Conservation (phyloP, 805 yeast species). For the Wickerhamiella hasegawae region DNA sequence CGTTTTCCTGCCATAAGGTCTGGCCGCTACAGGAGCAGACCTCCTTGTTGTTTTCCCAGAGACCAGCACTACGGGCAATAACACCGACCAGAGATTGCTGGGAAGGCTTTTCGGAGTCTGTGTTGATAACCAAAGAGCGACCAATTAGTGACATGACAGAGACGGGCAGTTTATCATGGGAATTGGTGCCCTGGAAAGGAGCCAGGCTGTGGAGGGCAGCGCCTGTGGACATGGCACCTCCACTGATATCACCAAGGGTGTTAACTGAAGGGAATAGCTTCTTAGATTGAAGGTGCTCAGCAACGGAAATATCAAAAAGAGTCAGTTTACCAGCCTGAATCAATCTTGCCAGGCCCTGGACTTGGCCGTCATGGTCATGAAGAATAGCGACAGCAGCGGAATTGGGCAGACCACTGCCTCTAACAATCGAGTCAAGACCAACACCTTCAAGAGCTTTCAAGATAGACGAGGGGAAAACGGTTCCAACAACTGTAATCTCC, state of each 20-base stretch:
- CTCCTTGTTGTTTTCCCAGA: slow-evolving; percentile 87
- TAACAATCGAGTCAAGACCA: slow-evolving; percentile 79
- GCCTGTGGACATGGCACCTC: slow-evolving; percentile 24
- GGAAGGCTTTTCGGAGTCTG: slow-evolving; percentile 6
- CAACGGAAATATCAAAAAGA: slow-evolving; percentile 62
- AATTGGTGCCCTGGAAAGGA: neutral
- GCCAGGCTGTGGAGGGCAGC: slow-evolving; percentile 24
- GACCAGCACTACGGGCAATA: slow-evolving; percentile 91
- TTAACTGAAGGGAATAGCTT: slow-evolving; percentile 25
- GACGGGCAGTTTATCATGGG: slow-evolving; percentile 1
- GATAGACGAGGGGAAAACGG: slow-evolving; percentile 59
- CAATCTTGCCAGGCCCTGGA: slow-evolving; percentile 75
- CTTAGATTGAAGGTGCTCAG: slow-evolving; percentile 13
- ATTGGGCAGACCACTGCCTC: slow-evolving; percentile 81
- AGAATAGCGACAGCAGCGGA: slow-evolving; percentile 83
- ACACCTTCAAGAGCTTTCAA: slow-evolving; percentile 50
- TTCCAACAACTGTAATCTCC: slow-evolving; percentile 51
- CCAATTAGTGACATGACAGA: slow-evolving; percentile 11
- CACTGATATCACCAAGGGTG: slow-evolving; percentile 57
- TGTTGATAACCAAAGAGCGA: slow-evolving; percentile 10
- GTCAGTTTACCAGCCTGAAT: slow-evolving; percentile 45
- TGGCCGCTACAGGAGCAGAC: slow-evolving; percentile 93
- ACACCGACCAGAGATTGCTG: slow-evolving; percentile 50
- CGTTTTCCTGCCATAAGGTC: slow-evolving; percentile 88
- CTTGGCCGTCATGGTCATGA: slow-evolving; percentile 52